Conservation (phyloP, 768 basidiomycete species). For the Psilocybe cyanescens region DNA sequence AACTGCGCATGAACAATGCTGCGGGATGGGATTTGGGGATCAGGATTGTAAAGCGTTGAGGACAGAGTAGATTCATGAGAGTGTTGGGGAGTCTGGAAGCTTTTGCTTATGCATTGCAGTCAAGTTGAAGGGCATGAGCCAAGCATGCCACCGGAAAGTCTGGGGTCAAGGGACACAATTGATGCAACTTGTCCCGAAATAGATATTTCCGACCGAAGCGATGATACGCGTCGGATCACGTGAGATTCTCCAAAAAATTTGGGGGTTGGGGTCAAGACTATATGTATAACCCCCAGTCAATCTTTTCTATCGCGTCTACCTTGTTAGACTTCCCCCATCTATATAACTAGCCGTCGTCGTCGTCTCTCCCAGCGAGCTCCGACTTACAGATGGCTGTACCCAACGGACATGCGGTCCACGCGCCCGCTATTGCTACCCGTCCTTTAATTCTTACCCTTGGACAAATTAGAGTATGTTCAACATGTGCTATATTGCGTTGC, state of each 20-base stretch:
- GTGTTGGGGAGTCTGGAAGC: background rate
- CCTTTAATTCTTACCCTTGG: slow-evolving; percentile 52
- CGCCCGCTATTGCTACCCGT: slow-evolving; percentile 45
- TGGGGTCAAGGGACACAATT: background rate
- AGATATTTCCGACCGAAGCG: slow-evolving; percentile 4
- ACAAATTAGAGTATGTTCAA: slow-evolving; percentile 53
- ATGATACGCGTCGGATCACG: slow-evolving; percentile 34
- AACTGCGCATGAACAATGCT: background rate
- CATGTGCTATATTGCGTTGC: slow-evolving; percentile 12
- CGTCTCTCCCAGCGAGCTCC: slow-evolving; percentile 26
- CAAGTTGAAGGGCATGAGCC: background rate
- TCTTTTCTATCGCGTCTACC: slow-evolving; percentile 27
- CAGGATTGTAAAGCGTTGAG: background rate
- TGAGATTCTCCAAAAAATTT: slow-evolving; percentile 40
- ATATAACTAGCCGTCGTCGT: slow-evolving; percentile 23
- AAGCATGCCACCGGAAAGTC: background rate
- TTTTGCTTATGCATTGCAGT: background rate
- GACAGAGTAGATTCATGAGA: background rate
- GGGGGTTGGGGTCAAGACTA: slow-evolving; percentile 49
- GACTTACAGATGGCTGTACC: slow-evolving; percentile 40
- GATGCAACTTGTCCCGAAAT: slow-evolving; percentile 3
- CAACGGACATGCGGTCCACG: slow-evolving; percentile 40
- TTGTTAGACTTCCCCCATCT: slow-evolving; percentile 26
- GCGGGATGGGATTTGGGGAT: background rate
- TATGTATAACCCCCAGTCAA: slow-evolving; percentile 34